Evolutionary conservation across 2,329 filamentous ascomycete species (phyloP), one percentile per base, ranked within the genome.

Genomic region (Xylaria sp.): DNA sequence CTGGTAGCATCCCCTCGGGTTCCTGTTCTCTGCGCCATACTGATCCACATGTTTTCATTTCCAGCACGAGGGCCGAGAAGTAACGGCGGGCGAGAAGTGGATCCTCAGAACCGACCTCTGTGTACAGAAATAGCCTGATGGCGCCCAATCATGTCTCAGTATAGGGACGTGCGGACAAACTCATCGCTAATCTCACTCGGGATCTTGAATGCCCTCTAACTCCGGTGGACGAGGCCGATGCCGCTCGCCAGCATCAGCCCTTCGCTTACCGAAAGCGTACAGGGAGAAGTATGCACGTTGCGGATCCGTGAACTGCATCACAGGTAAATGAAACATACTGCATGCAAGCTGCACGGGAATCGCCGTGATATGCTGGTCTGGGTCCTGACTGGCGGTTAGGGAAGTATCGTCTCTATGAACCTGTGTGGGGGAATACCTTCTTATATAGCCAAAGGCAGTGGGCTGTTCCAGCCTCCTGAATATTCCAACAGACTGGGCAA

Each of bases 1-100:
- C 18, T 34, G 16, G 45, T 24, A 22, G 39, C 39, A 17, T 19
- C 16, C 19, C 24, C 44, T 13, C 18, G 17, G 39, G 11, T 18
- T 17, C 22, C n/a, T 8, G 8, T 39, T 39, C 76, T 76, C 59
- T 78, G 86, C 65, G 85, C 13, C 44, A 44, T 41, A 40, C 46
- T 55, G 21, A 50, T 47, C 29, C 16, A 38, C 44, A 3, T 6
- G 26, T 52, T 41, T 44, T 29, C 55, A 85, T 52, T 41, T 44
- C 24, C 55, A 85, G 82, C 92, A 96, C 71, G 92, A 96, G 72
- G 92, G 92, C 0, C 81, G 84, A 52, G 87, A 95, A 69, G 92
- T 96, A 0, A 81, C 76, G 1, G 79, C 82, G 39, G 92, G 92
- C 8, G 91, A 96, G 75, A 96, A 96, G 73, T 96, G 92, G 92